Conservation (phyloP, 1,139 yeast genomes). For the Debaryomycetaceae sp. region DNA sequence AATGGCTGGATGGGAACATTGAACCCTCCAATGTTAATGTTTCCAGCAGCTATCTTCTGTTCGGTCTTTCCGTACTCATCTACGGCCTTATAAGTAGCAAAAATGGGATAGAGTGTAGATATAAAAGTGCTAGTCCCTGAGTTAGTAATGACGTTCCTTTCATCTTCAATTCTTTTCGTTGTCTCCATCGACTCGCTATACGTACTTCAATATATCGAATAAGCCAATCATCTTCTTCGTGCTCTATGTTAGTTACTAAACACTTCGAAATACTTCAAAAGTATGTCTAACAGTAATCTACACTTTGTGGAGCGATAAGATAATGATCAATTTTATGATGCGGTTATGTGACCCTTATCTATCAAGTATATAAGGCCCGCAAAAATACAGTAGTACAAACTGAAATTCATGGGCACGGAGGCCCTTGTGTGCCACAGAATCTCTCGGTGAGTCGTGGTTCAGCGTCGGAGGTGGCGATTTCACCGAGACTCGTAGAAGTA, state of each 20-base stretch:
- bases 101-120: constrained; percentile 48
- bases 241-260: not conserved
- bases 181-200: constrained; percentile 1
- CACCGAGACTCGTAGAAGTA: no score
- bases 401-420: no score
- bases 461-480: no score
- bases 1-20: constrained; percentile 30
- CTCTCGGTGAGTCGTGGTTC: no score
- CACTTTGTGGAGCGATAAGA: constrained; percentile 7
- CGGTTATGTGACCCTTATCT: constrained; percentile 5
- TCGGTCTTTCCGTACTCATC: constrained; percentile 33
- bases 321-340: constrained; percentile 1
- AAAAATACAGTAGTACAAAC: no score
- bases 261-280: not conserved
- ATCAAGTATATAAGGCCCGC: not conserved
- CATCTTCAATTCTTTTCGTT: not conserved
- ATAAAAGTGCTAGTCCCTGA: constrained; percentile 26
- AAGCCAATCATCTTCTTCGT: not conserved
- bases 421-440: no score
- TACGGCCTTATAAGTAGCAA: constrained; percentile 52
- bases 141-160: constrained; percentile 2
- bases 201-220: constrained; percentile 10
- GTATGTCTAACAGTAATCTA: not conserved
- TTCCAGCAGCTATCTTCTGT: constrained; percentile 21
- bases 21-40: constrained; percentile 32